phyloP scores from a whole-genome alignment of 176 grass and related monocot genomes.

The bread wheat (Triticum aestivum) region IWGSC_CS_RefSeq_v2.1 NC_057808.1:162083953-162084452 shows the following conservation, averaged over 20 bases:
- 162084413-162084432: conserved; percentile 50
- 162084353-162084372: conserved; percentile 13
- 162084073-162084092: conserved; percentile 20
- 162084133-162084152: conserved; percentile 65
- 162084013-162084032: not conserved
- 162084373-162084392: conserved; percentile 49
- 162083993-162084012: not conserved
- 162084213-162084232: conserved; percentile 71
- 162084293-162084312: conserved; percentile 58
- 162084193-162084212: conserved; percentile 76
- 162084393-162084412: conserved; percentile 64
- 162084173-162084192: conserved; percentile 85
- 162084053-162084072: not conserved
- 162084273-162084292: conserved; percentile 67
- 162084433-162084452: conserved; percentile 39
- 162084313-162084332: conserved; percentile 52
- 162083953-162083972: not conserved
- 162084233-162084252: conserved; percentile 59
- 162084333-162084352: conserved; percentile 65
- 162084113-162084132: conserved; percentile 51
- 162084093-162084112: conserved; percentile 66
- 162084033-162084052: not conserved
- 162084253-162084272: conserved; percentile 41
- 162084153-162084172: conserved; percentile 72
- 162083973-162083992: too few relatives aligned